Evolutionary conservation across 1,284 basidiomycete genomes (phyloP), one percentile per base, ranked within the genome.

Genomic region (Apiotrichum gamsii): DNA sequence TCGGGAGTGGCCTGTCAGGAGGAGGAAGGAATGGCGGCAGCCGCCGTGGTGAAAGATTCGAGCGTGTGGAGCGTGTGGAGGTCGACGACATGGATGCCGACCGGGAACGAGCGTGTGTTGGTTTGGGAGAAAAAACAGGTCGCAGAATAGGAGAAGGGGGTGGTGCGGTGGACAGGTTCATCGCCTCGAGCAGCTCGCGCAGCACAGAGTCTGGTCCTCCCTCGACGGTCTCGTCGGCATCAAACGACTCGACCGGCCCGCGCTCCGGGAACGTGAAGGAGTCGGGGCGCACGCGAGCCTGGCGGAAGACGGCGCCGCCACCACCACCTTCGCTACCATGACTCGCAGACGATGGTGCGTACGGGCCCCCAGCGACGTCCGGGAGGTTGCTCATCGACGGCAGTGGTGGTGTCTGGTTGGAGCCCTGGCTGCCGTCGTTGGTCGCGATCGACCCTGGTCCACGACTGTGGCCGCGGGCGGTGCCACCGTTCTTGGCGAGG

Each of bases 401-500:
- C 3, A 49, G 36, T 14, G 40, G 49, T 2, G 40, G 13, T 11
- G 29, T 45, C 23, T 36, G 36, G 41, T 33, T 30, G 15, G 49
- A 44, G 33, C 45, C 45, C 21, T 42, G 40, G 32, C 40, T 42
- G 11, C 35, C 35, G 6, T 47, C 53, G 5, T 54, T 53, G 23
- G 30, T 41, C 3, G 45, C 41, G 15, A 49, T 29, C 1, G 58
- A 45, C 19, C 55, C 47, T 8, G 51, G 37, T 0, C 50, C 37
- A 13, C 50, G 51, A 32, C 28, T 25, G 13, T 42, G 37, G 18
- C 39, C 35, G 4, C 33, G 28, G 24, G 16, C 36, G 36, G 41
- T 40, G 24, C 32, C 40, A 10, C 41, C 45, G 21, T 18, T 44
- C 45, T 61, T 60, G 20, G 53, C 51, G 66, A 84, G 83, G 79